phyloP scores from a whole-genome alignment of 1,284 basidiomycete genomes.

The Cryptococcus sp. region DNA sequence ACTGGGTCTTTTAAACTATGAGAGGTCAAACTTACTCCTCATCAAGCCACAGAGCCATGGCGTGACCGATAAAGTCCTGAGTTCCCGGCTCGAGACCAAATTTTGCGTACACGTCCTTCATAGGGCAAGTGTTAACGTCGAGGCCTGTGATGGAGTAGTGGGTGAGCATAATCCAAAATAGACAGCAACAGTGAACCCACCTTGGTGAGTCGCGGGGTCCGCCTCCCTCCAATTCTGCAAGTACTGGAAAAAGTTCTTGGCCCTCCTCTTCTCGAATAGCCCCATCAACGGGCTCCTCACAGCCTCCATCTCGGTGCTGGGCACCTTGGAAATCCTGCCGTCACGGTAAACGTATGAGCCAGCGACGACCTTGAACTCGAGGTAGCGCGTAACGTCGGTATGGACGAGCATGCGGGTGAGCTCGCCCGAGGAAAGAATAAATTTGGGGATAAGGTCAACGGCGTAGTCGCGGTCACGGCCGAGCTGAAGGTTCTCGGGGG shows the following conservation, averaged over 20 bases:
- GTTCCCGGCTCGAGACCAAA: conserved; percentile 97
- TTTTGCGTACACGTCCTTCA: conserved; percentile 93
- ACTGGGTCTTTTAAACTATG: neutral
- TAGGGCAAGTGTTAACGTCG: conserved; percentile 78
- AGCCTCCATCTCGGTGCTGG: conserved; percentile 96
- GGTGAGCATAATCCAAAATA: neutral
- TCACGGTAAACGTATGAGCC: conserved; percentile 98
- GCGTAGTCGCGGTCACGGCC: conserved; percentile 94
- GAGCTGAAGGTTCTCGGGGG: conserved; percentile 61
- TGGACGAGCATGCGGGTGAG: conserved; percentile 98
- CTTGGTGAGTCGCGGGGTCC: conserved; percentile 92
- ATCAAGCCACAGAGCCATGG: conserved; percentile 97
- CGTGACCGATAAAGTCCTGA: conserved; percentile 98
- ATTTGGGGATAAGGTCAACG: conserved; percentile 89
- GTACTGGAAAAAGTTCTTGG: conserved; percentile 99
- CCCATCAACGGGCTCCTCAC: conserved; percentile 94
- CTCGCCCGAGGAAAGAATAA: conserved; percentile 98
- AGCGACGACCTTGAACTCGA: conserved; percentile 99
- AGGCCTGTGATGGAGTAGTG: conserved; percentile 58
- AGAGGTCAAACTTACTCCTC: conserved; percentile 69
- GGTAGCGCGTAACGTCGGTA: conserved; percentile 97
- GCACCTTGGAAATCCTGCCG: conserved; percentile 95
- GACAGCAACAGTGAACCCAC: conserved; percentile 51
- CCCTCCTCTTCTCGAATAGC: conserved; percentile 94
- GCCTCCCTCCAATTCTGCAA: conserved; percentile 92